A percentile compares a stretch with the other conserved stretches of the same genome.
These are phyloP conservation scores for Calonectria pteridis DNA, from an alignment of 2,329 filamentous ascomycete genomes.

Conservation along the genomic window DNA sequence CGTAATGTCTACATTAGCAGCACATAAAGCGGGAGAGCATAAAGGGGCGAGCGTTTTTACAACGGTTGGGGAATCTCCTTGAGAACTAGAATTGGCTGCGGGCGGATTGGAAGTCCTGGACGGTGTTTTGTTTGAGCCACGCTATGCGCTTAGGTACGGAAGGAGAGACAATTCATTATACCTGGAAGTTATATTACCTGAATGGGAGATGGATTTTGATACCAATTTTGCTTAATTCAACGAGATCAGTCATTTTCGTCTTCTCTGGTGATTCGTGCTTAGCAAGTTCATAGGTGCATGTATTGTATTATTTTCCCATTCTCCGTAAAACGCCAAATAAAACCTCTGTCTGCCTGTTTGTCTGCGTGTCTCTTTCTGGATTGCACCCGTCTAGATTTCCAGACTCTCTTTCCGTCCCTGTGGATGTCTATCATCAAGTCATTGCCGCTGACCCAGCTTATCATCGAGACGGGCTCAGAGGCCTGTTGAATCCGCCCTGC, in stretches of 20 bases:
- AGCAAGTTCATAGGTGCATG: not conserved
- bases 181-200: conserved; percentile 12
- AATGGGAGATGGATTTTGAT: conserved; percentile 9
- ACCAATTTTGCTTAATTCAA: not conserved
- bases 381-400: not conserved
- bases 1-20: conserved; percentile 54
- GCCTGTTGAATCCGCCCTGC: conserved; percentile 84
- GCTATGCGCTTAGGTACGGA: conserved; percentile 12
- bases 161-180: conserved; percentile 12
- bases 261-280: not conserved
- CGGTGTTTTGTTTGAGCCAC: conserved; percentile 6
- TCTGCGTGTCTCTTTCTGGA: not conserved
- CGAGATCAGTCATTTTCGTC: not conserved
- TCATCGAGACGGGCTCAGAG: conserved; percentile 70
- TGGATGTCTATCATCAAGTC: conserved; percentile 27
- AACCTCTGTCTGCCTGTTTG: not conserved
- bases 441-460: not conserved
- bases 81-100: conserved; percentile 24
- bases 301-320: not conserved
- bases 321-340: not conserved
- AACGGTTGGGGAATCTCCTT: conserved; percentile 23
- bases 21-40: conserved; percentile 36
- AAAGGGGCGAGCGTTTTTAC: conserved; percentile 33
- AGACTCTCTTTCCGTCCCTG: not conserved
- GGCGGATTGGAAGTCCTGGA: conserved; percentile 26